Base-by-base conservation (phyloP, 2,329 filamentous ascomycete species). In the Ceratocystis diversiconidia region DNA sequence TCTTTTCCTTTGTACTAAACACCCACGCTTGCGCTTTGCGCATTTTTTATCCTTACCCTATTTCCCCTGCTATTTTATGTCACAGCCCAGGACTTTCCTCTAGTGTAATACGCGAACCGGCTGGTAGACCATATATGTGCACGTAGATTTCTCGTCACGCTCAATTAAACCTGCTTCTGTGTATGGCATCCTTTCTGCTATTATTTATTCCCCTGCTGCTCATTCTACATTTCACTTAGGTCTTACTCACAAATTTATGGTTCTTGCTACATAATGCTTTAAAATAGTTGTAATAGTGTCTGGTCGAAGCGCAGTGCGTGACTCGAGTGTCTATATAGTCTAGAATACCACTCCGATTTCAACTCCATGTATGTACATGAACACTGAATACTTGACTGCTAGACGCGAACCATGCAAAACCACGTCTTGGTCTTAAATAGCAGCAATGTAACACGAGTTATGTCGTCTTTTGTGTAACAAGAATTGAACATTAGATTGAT, bases 201-300 rank as follows among this genome's bases (percentile, higher is more conserved):
- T 63, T 32, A 6, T 12, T 30, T 63, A 22, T 22, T 59, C 28
- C 52, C 52, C 52, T 25, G 17, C 8, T 59, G 25, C n/a, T 19
- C 6, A 59, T 32, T 59, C 7, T 19, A 32, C 12, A 4, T 36
- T 1, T 59, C 4, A n/a, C 28, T 3, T n/a, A 17, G 52, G 32
- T 59, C 32, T 17, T 32, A 32, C 6, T 19, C 17, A 17, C 10
- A 15, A 32, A 8, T 52, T 52, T n/a, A 17, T n/a, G 8, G 43
- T 25, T n/a, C 2, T 66, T 36, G 43, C 50, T 62, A 50, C 15
- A 50, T 66, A 44, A 41, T 61, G 61, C 41, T 41, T 41, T 66
- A 61, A 44, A 36, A 36, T 61, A 63, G 48, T 66, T 41, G 50
- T 61, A 64, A 60, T 48, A 52, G 32, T 36, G 32, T 10, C 36